phyloP scores from a whole-genome alignment of 2,329 filamentous ascomycete species.

The Triangularia setosa region DNA sequence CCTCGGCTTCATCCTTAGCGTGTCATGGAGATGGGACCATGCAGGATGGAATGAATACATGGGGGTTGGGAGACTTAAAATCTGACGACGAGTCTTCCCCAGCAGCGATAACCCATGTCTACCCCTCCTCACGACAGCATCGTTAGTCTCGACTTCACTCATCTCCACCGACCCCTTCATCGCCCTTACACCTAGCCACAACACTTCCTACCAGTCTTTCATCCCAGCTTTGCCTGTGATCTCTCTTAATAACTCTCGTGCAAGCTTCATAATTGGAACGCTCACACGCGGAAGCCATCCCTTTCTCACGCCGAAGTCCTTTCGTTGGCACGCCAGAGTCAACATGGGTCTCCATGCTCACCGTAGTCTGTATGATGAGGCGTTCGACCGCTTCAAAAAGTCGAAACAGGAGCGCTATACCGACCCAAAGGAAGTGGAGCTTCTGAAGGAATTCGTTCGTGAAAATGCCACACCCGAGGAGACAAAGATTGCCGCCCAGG shows the following conservation, averaged over 20 bases:
- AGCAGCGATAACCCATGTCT: not conserved
- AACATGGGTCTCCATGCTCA: not conserved
- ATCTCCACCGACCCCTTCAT: too few species aligned
- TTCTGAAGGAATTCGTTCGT: constrained; percentile 20
- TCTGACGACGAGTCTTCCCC: not conserved
- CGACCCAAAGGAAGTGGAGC: constrained; percentile 14
- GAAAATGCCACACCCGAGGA: constrained; percentile 19
- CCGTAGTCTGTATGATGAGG: constrained; percentile 21
- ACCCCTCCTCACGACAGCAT: not conserved
- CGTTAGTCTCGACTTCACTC: too few species aligned
- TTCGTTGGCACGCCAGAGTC: too few species aligned
- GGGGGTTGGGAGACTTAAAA: not conserved
- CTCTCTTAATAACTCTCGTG: too few species aligned
- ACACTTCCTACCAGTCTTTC: too few species aligned
- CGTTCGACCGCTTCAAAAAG: constrained; percentile 19
- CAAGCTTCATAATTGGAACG: too few species aligned
- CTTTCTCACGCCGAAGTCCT: too few species aligned
- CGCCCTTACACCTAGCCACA: too few species aligned
- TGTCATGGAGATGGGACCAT: not conserved
- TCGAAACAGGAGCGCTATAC: constrained; percentile 7
- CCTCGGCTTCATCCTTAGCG: not conserved
- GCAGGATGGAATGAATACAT: not conserved
- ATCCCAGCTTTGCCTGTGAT: too few species aligned
- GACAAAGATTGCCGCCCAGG: constrained; percentile 18
- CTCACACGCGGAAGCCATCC: too few species aligned